Conservation (phyloP, 495 filamentous ascomycete species). For the Sordaria brevicollis region DNA sequence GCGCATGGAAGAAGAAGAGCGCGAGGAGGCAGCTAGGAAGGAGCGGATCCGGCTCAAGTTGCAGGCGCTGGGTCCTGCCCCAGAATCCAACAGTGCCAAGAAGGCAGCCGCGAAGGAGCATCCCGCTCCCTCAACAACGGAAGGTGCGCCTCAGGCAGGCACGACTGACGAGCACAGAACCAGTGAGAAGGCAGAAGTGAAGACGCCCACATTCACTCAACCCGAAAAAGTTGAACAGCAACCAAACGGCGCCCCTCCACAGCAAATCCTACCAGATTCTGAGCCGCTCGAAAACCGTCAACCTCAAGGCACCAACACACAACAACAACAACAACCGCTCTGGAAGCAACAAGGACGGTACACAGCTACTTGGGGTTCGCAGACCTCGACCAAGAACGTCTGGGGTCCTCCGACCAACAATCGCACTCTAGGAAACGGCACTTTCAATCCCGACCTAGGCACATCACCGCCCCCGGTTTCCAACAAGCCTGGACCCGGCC, state of each 20-base stretch:
- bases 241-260: conserved; percentile 3
- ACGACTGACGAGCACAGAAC: conserved; percentile 2
- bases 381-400: conserved; percentile 48
- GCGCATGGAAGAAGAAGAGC: conserved; percentile 68
- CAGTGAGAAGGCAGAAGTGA: conserved; percentile 5
- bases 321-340: neutral
- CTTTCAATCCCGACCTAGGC: conserved; percentile 55
- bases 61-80: conserved; percentile 60
- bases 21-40: conserved; percentile 65
- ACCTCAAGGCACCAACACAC: conserved; percentile 4
- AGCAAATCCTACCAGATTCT: conserved; percentile 4
- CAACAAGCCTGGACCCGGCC: conserved; percentile 30
- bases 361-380: conserved; percentile 21
- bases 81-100: conserved; percentile 48
- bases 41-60: conserved; percentile 80
- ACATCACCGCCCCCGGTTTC: conserved; percentile 28
- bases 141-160: conserved; percentile 12
- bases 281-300: conserved; percentile 11
- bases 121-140: neutral
- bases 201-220: conserved; percentile 3
- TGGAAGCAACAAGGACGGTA: conserved; percentile 25
- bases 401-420: conserved; percentile 68
- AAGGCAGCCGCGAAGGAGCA: conserved; percentile 30
- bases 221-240: conserved; percentile 5
- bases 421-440: conserved; percentile 66